These are phyloP conservation scores for Ganoderma boninense DNA, from an alignment of 1,284 basidiomycete species.

Conservation along the genomic window DNA sequence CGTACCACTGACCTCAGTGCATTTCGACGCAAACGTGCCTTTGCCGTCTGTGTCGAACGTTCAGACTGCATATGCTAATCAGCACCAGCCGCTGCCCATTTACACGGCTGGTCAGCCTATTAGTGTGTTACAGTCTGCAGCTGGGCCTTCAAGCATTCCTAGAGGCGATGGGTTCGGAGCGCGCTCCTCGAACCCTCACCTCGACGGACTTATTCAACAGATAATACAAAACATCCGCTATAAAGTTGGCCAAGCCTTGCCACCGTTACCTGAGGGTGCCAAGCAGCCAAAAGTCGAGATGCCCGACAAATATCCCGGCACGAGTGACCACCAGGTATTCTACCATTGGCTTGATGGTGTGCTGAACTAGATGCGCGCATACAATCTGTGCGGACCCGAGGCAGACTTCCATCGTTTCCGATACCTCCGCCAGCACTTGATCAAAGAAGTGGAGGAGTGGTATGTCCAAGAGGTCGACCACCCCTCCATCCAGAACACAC, in stretches of 20 bases:
- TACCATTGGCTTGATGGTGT: slow-evolving; percentile 1
- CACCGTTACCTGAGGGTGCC: background rate
- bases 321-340: slow-evolving; percentile 1
- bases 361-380: slow-evolving; percentile 6
- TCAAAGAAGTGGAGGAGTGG: background rate
- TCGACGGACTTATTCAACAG: background rate
- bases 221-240: slow-evolving; percentile 4
- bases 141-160: background rate
- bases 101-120: background rate
- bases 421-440: background rate
- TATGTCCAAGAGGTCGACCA: slow-evolving; percentile 4
- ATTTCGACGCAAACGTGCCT: background rate
- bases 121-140: background rate
- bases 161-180: background rate
- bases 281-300: slow-evolving; percentile 15
- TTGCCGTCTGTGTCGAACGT: background rate
- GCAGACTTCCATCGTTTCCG: background rate
- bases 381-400: slow-evolving; percentile 9
- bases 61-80: background rate
- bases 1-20: too few species aligned
- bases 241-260: background rate
- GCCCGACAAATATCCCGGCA: slow-evolving; percentile 1
- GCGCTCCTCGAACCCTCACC: too few species aligned
- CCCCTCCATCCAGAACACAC: background rate
- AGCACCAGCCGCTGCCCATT: background rate